Base-by-base conservation (phyloP, 345 rosid species). In the Clausena lansium region DNA sequence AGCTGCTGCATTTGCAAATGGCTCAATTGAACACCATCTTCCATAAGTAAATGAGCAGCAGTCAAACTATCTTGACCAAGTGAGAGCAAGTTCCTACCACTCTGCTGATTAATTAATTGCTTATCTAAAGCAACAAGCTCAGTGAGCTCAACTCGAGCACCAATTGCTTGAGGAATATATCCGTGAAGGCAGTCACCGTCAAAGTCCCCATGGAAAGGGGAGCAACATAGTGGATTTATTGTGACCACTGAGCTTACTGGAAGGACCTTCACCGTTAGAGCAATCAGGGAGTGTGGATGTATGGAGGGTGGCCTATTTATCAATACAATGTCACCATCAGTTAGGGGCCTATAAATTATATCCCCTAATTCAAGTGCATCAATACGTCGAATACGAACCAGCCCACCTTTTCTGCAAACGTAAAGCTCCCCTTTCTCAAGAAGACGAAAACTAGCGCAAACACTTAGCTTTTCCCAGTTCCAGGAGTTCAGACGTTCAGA, bases 171-270 rank as follows among this genome's bases (percentile, higher is more conserved):
- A 38, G 99, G 97, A 82, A 96, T 87, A 73, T 91, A 96, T 15
- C 99, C 99, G 65, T 96, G 99, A 33, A 96, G 85, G 84, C 99
- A 96, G 71, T 94, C 99, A 7, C 99, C 99, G 71, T 96, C 99
- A 66, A 96, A 96, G 82, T 96, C 99, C 11, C 97, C 99, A 54
- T 92, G 94, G 45, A 96, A 87, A 25, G 99, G 99, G 24, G 91
- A 69, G 77, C 99, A 96, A 35, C 93, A 90, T 2, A 96, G 90
- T 0, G 99, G 99, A 71, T 96, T 96, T 80, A 96, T 84, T 4
- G 98, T 89, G 27, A 96, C 90, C 75, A 88, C 94, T 13, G 95
- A 92, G 59, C 82, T 76, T 15, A 84, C 85, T 0, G 99, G 98
- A 33, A 96, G 89, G 65, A 94, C 77, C 78, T 78, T 92, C 14